Conservation (phyloP, 1,139 yeast species). For the Kodamaea sp. region DNA sequence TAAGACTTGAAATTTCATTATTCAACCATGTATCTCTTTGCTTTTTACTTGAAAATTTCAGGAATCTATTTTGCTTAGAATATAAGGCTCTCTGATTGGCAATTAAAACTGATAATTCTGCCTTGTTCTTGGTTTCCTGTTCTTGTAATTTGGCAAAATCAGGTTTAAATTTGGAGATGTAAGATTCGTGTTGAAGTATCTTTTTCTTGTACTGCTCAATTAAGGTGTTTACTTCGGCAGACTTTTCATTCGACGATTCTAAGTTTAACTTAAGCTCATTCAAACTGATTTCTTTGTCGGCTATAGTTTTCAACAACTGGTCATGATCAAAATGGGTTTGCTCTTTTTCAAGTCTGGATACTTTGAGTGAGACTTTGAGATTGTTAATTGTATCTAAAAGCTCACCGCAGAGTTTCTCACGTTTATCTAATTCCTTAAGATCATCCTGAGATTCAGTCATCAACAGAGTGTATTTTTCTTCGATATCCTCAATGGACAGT, state of each 20-base stretch:
- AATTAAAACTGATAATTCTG: constrained; percentile 44
- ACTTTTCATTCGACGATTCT: constrained; percentile 18
- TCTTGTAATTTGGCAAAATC: constrained; percentile 37
- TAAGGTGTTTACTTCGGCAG: constrained; percentile 15
- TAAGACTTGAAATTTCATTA: constrained; percentile 26
- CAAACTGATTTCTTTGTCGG: constrained; percentile 44
- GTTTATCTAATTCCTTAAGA: constrained; percentile 44
- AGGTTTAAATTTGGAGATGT: constrained; percentile 39
- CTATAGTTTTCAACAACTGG: constrained; percentile 43
- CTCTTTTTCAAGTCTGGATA: constrained; percentile 51
- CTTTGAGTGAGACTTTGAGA: constrained; percentile 36
- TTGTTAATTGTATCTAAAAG: constrained; percentile 50
- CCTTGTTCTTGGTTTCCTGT: constrained; percentile 44
- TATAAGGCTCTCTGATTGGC: constrained; percentile 64
- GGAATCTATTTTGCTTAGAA: constrained; percentile 72
- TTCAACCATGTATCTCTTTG: constrained; percentile 75
- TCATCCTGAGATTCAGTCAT: constrained; percentile 48
- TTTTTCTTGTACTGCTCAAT: constrained; percentile 22
- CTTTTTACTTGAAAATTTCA: constrained; percentile 53
- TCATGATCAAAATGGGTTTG: constrained; percentile 53
- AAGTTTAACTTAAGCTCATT: constrained; percentile 26
- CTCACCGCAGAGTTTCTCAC: constrained; percentile 47
- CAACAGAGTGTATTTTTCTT: constrained; percentile 55
- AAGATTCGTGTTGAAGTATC: constrained; percentile 23
- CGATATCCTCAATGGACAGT: constrained; percentile 61